A percentile compares a stretch with the other conserved stretches of the same genome.
phyloP scores from a whole-genome alignment of 2,329 filamentous ascomycete species.

The Pseudogymnoascus pannorum region DNA sequence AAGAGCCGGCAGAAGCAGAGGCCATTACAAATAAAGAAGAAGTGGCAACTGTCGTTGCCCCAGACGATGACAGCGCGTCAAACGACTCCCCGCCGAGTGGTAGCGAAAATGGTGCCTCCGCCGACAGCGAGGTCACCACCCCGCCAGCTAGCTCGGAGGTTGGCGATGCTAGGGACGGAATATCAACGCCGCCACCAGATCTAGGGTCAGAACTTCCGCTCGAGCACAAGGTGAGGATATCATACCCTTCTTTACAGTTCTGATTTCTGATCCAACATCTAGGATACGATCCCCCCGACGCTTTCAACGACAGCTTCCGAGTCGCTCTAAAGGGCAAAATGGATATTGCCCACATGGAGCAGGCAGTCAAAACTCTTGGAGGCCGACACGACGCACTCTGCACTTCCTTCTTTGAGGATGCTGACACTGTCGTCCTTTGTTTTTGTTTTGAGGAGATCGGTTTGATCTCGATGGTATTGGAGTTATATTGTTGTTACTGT shows the following conservation, averaged over 20 bases:
- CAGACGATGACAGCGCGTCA: not conserved
- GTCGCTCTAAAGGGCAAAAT: slow-evolving; percentile 20
- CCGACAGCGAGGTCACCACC: not conserved
- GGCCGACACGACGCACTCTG: slow-evolving; percentile 24
- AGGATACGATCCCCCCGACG: slow-evolving; percentile 18
- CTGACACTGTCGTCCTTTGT: no score
- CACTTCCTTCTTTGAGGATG: slow-evolving; percentile 22
- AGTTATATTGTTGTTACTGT: not conserved
- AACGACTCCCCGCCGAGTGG: not conserved
- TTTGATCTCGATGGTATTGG: not conserved
- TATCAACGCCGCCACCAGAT: not conserved
- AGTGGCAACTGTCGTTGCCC: not conserved
- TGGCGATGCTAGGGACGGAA: not conserved
- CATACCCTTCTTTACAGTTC: slow-evolving; percentile 10
- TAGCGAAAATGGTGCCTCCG: not conserved
- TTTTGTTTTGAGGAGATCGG: not conserved
- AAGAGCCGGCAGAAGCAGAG: no score
- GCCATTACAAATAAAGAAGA: no score
- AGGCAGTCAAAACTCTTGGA: slow-evolving; percentile 18
- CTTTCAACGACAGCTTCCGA: slow-evolving; percentile 21
- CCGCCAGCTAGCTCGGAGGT: not conserved
- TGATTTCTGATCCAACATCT: slow-evolving; percentile 23
- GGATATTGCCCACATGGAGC: slow-evolving; percentile 14
- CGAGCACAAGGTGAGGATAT: not conserved
- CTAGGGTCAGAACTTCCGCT: not conserved